Base-by-base conservation (phyloP, 768 basidiomycete species). In the Lactarius evosmus region DNA sequence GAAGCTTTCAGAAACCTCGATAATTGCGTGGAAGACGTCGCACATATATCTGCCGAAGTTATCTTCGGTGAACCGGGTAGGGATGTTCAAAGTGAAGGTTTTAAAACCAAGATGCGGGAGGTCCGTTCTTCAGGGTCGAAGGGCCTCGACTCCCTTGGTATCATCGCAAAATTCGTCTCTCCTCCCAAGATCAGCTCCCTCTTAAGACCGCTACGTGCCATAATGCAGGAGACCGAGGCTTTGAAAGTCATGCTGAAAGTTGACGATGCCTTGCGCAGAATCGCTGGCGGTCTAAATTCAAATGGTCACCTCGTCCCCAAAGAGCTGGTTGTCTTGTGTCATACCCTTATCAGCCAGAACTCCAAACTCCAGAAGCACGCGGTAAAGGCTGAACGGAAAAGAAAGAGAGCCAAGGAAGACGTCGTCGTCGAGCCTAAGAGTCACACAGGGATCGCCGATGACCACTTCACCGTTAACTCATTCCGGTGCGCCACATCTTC, bases 101-200 rank as follows among this genome's bases (percentile, higher is more conserved):
- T 96, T 85, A 93, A 88, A 77, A 95, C 94, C 19, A 95, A 91
- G 75, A 91, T 94, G 85, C 83, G 90, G 25, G 96, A 99, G 77
- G 96, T 95, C 32, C 82, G 86, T 34, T 82, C 85, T 11, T 93
- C 93, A 29, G 82, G 87, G 2, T 84, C 91, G n/a, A 86, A 86
- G 71, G 93, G 89, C 2, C 77, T 96, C 34, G 94, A 98, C 72
- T 87, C 91, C 0, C 93, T 97, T 70, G 84, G 86, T 16, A 82
- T 94, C 62, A 76, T 92, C 34, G 89, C 96, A 11, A 87, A 87
- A 66, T 79, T 83, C 69, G 83, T 95, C 64, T 88, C 91, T 0
- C 91, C 95, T 2, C 70, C 76, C 19, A 86, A 87, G 69, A 85
- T 98, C 73, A 87, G 86, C 66, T 81, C 81, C 33, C 77, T 98